Evolutionary conservation across 176 grass and related monocot genomes (phyloP).

Genomic region (Microstegium vimineum): DNA sequence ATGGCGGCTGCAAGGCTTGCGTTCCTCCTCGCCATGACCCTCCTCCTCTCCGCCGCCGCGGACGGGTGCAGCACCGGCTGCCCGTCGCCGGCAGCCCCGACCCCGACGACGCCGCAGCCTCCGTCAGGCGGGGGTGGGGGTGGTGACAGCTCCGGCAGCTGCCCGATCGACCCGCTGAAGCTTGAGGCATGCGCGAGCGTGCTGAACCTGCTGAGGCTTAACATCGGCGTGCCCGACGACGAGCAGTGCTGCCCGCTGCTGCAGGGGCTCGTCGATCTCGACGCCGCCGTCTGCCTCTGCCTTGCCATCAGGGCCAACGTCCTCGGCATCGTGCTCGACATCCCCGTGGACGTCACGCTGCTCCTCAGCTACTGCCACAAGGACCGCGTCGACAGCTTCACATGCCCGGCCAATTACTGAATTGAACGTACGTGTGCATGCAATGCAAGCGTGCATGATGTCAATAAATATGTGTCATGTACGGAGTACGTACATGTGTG

Average conservation of each 20-base stretch:
- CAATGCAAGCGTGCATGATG: no score
- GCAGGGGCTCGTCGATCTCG: slow-evolving; percentile 12
- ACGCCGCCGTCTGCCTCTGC: slow-evolving; percentile 35
- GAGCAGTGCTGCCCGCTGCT: slow-evolving; percentile 33
- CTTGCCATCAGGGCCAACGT: slow-evolving; percentile 29
- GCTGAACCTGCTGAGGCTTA: slow-evolving; percentile 13
- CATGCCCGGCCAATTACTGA: background rate
- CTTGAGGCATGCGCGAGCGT: slow-evolving; percentile 49
- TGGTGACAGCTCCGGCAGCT: background rate
- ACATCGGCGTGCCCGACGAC: background rate
- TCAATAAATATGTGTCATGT: no score
- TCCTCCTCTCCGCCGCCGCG: background rate
- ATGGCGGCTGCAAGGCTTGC: background rate
- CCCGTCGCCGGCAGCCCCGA: background rate
- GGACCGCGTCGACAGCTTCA: background rate
- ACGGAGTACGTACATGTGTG: no score
- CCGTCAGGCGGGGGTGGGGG: background rate
- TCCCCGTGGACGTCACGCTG: background rate
- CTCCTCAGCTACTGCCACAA: slow-evolving; percentile 5
- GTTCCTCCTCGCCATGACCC: background rate
- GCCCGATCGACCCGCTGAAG: slow-evolving; percentile 38
- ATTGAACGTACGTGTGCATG: background rate
- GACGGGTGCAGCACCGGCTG: background rate
- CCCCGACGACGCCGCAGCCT: background rate
- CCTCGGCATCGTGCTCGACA: slow-evolving; percentile 10